Evolutionary conservation across 768 basidiomycete genomes (phyloP).

Genomic region (Lyophyllum decastes): DNA sequence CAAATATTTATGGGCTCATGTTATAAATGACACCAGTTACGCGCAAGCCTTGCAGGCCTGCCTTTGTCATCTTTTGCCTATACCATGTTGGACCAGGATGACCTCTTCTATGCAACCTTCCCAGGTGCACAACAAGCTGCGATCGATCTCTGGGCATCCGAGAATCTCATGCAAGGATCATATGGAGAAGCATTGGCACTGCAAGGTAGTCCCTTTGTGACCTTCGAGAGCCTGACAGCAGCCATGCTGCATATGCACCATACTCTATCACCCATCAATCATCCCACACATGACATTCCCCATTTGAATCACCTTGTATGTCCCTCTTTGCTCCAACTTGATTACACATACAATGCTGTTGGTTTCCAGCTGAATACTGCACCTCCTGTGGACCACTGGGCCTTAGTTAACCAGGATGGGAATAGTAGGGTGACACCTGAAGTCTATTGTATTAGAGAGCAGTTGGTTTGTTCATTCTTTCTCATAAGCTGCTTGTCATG

Average conservation of each 20-base stretch:
- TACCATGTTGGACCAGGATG: constrained; percentile 19
- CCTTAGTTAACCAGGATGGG: not conserved
- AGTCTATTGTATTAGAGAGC: not conserved
- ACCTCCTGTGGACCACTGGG: not conserved
- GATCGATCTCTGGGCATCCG: constrained; percentile 12
- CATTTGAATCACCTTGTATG: not conserved
- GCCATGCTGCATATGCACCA: not conserved
- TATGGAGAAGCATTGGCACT: not conserved
- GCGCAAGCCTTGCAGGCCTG: not conserved
- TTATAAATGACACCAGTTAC: not conserved
- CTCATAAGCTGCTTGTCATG: not conserved
- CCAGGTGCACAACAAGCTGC: constrained; percentile 15
- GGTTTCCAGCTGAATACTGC: not conserved
- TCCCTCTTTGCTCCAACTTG: not conserved
- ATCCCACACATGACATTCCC: not conserved
- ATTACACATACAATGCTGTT: not conserved
- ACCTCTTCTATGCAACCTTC: constrained; percentile 19
- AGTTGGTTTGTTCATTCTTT: not conserved
- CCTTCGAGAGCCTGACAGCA: not conserved
- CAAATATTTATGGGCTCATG: not conserved
- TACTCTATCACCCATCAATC: not conserved
- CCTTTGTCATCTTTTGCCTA: constrained; percentile 14
- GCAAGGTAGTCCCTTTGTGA: not conserved
- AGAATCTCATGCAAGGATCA: not conserved
- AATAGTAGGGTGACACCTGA: not conserved